Base-by-base conservation (phyloP, 106 monocot species). In the Apostasia shenzhenica region DNA sequence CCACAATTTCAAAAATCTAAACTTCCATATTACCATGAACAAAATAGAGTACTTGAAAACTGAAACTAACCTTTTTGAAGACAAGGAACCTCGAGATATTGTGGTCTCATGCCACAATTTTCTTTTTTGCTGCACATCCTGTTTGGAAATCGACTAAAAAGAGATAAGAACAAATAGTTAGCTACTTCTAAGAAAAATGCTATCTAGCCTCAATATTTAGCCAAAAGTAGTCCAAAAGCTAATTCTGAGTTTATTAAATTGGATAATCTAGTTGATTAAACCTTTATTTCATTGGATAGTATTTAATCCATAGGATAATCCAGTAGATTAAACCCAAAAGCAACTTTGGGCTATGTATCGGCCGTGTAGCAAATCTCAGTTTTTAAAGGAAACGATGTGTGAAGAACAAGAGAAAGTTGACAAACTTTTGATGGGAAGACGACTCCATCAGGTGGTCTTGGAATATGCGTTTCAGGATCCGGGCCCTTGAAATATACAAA, bases 401-500 rank as follows among this genome's bases (percentile, higher is more conserved):
- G 11, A 61, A 4, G 26, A 38, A 56, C 4, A 49, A 61, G 48
- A 9, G 2, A 5, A 26, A 53, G 3, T 11, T 41, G 45, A 54
- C 4, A 55, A 63, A 77, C 77, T 55, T 77, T 70, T 14, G 53
- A 2, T 10, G 63, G 77, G 41, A 70, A 70, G 12, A 12, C 64
- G 7, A 55, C 77, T 55, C 77, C 77, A 13, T 55, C 12, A 48
- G 70, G 70, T 55, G 60, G 10, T 56, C 48, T 70, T 12, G 77
- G 70, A 13, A 70, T 68, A 43, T 77, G 77, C 3, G 11, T 65
- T 2, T 64, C 50, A 3, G 12, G 1, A 0, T 70, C 47, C 46
- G 70, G 77, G 40, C 8, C 13, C 53, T 70, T 77, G 48, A 51
- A 77, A 54, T 61, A 77, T 41, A 77, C 64, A 57, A 41, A 64